phyloP scores from a whole-genome alignment of 345 rosid species.

The Moricandia arvensis region DNA sequence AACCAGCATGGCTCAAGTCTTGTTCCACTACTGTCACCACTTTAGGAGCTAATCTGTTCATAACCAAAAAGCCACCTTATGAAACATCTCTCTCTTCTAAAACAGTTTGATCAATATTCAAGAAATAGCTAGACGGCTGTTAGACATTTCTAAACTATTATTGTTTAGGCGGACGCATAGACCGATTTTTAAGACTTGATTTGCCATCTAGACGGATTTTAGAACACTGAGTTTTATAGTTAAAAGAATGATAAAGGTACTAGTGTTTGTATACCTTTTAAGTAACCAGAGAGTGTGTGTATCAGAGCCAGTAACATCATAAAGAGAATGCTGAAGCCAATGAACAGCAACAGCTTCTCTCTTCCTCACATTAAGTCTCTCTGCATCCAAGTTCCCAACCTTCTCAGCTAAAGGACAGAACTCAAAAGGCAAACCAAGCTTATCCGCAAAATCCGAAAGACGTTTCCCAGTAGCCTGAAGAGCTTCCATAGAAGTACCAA shows the following conservation, averaged over 20 bases:
- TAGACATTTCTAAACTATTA: too few relatives aligned
- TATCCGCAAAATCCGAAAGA: slow-evolving; percentile 82
- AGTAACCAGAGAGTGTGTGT: slow-evolving; percentile 76
- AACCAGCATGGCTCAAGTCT: slow-evolving; percentile 88
- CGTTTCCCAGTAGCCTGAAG: slow-evolving; percentile 94
- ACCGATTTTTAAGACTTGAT: too few relatives aligned
- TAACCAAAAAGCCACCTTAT: too few relatives aligned
- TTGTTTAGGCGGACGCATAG: too few relatives aligned
- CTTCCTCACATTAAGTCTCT: slow-evolving; percentile 68
- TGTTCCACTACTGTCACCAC: slow-evolving; percentile 98
- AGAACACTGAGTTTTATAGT: not conserved
- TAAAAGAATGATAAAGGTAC: not conserved
- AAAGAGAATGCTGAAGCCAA: slow-evolving; percentile 97
- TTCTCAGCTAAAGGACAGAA: slow-evolving; percentile 82
- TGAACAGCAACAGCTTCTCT: slow-evolving; percentile 97
- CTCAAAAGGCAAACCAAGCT: slow-evolving; percentile 84
- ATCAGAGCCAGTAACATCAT: slow-evolving; percentile 97
- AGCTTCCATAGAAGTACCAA: slow-evolving; percentile 86
- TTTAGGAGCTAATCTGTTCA: slow-evolving; percentile 80
- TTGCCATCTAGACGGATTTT: too few relatives aligned
- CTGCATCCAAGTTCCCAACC: slow-evolving; percentile 82
- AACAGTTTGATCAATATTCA: too few relatives aligned
- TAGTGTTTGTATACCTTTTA: slow-evolving; percentile 56
- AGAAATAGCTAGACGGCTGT: too few relatives aligned
- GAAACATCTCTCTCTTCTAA: too few relatives aligned